Conservation (phyloP, 2,329 filamentous ascomycete genomes). For the Drechslerella dactyloides region DNA sequence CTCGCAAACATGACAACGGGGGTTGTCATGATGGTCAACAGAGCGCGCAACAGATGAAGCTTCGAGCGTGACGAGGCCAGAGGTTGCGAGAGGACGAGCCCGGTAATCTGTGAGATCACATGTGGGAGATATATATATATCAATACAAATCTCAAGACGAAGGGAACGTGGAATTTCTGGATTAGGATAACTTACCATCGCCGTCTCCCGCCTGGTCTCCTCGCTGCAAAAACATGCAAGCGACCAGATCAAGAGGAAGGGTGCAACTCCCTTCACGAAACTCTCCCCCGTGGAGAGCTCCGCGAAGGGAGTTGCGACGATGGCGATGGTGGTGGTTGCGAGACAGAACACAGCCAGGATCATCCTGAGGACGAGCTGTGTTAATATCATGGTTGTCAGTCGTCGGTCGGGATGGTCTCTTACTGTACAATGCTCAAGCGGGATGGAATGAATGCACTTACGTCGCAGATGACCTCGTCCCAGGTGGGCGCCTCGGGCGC, state of each 20-base stretch:
- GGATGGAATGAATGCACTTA: conserved; percentile 8
- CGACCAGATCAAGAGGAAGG: conserved; percentile 38
- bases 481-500: conserved; percentile 11
- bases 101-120: conserved; percentile 13
- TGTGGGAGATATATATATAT: too few relatives aligned
- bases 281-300: conserved; percentile 29
- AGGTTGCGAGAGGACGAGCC: background rate
- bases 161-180: too few relatives aligned
- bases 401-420: too few relatives aligned
- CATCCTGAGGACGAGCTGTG: conserved; percentile 31
- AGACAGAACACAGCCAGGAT: conserved; percentile 7
- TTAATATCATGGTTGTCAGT: conserved; percentile 5
- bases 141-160: too few relatives aligned
- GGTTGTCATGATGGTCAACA: background rate
- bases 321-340: background rate
- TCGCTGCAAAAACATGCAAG: conserved; percentile 27
- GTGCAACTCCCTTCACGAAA: conserved; percentile 36
- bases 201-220: conserved; percentile 19
- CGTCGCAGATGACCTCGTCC: conserved; percentile 42
- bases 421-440: background rate
- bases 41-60: background rate
- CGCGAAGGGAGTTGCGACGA: conserved; percentile 22
- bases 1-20: background rate
- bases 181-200: conserved; percentile 36
- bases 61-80: background rate